Evolutionary conservation across 768 basidiomycete species (phyloP), one percentile per base, ranked within the genome.

Genomic region (Lenzites betulinus): DNA sequence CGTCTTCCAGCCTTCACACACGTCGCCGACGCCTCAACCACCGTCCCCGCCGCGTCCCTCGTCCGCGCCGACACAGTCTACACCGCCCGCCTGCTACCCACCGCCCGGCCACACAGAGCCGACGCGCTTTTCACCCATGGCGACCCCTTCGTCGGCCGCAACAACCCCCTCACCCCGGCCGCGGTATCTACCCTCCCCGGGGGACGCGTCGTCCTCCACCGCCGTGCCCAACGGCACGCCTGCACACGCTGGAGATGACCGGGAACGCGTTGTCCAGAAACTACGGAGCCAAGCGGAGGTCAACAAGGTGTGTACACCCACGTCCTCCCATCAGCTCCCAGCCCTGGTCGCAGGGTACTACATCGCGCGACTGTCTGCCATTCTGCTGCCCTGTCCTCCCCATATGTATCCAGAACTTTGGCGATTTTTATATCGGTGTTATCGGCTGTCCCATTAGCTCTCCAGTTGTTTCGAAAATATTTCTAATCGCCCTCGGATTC

Each of bases 151-250:
- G 62, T 92, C 89, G 67, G 89, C 90, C 63, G 82, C 88, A 68
- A 92, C 91, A 71, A 91, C 90, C 59, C 86, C 88, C 69, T 93
- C 91, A 51, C 91, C 91, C 25, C 86, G 87, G 64, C 79, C 86
- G 72, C 74, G 82, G 71, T 89, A 83, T 78, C 77, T 84, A 59
- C 79, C 80, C 59, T 81, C 75, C 25, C 61, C 75, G 30, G 66
- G 78, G 66, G 74, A 78, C 67, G 74, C 77, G 66, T 60, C 77
- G 49, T 52, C 74, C 39, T 60, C 71, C 60, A 66, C 77, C 48
- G 56, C 72, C 42, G 57, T 72, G 38, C 72, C 73, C 15, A 81
- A 83, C 68, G 68, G 76, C 35, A 72, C 75, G 54, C 64, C 38
- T 18, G 18, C 72, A 23, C 57, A 71, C 12, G 87, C 88, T 63